These are phyloP conservation scores for Calonectria henricotiae DNA, from an alignment of 2,329 filamentous ascomycete genomes.

Conservation along the genomic window DNA sequence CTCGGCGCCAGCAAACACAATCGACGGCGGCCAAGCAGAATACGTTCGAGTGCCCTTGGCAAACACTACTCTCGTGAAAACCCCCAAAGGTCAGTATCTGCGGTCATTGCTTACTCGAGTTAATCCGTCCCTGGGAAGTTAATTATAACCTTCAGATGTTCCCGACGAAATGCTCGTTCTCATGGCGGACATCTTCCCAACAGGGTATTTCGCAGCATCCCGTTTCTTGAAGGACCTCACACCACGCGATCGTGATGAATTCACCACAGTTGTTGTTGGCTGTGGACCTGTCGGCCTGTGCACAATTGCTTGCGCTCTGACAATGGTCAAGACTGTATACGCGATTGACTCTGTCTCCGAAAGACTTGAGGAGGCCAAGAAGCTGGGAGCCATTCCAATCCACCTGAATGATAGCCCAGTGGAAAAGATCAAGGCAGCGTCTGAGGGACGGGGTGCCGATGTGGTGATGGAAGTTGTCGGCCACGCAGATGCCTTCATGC, in stretches of 20 bases:
- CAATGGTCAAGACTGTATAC: slow-evolving; percentile 25
- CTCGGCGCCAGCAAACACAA: slow-evolving; percentile 7
- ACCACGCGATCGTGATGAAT: slow-evolving; percentile 10
- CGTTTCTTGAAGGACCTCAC: slow-evolving; percentile 30
- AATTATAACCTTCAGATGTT: not conserved
- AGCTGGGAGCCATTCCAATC: slow-evolving; percentile 24
- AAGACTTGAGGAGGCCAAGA: slow-evolving; percentile 24
- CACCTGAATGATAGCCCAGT: slow-evolving; percentile 22
- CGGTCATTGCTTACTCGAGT: too few relatives aligned
- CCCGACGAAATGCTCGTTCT: slow-evolving; percentile 34
- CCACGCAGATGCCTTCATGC: slow-evolving; percentile 25
- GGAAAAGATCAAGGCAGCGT: slow-evolving; percentile 22
- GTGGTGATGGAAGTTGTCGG: slow-evolving; percentile 36
- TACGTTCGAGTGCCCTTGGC: slow-evolving; percentile 33
- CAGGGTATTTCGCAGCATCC: slow-evolving; percentile 31
- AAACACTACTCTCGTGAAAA: slow-evolving; percentile 19
- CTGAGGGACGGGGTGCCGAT: slow-evolving; percentile 34
- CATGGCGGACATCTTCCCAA: slow-evolving; percentile 39
- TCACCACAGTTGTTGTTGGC: slow-evolving; percentile 32
- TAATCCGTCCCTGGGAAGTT: not conserved
- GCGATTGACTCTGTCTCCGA: slow-evolving; percentile 35
- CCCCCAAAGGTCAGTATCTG: slow-evolving; percentile 1
- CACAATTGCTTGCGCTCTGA: slow-evolving; percentile 28
- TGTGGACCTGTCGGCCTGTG: slow-evolving; percentile 38
- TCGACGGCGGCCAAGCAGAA: slow-evolving; percentile 37